Evolutionary conservation across 2,329 filamentous ascomycete genomes (phyloP), one percentile per base, ranked within the genome.

Genomic region (Botrytis squamosa): DNA sequence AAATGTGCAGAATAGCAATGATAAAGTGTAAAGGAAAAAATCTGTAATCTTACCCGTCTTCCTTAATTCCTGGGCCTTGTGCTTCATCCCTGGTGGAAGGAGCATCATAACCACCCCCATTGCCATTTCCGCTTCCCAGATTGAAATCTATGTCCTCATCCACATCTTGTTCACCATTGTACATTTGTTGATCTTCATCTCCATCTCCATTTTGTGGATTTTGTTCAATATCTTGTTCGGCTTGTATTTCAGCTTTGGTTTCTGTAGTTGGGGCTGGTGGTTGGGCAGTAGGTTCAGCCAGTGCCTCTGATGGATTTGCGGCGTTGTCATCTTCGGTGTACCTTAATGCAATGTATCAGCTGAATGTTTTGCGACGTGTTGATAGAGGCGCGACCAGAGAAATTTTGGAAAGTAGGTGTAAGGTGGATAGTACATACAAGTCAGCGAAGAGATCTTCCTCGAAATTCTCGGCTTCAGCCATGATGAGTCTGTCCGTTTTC

Each of bases 381-480:
- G 49, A 36, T 38, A 36, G 22, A 65, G n/a, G 59, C 52, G 69
- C 44, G 33, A 71, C 57, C 59, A 36, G 12, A 25, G 33, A 38
- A 33, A 49, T 38, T 25, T 40, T 55, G 65, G 38, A 36, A n/a
- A 64, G 29, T 38, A 52, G 55, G 29, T 49, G n/a, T 16, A 14
- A 36, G 18, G 25, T 42, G 33, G 36, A 33, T 64, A 25, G 62
- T 73, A 88, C 93, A 85, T 86, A 97, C 94, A 97, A 89, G 85
- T 97, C 95, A 80, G 94, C 94, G 84, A 97, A 97, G 84, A 97
- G 92, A 87, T 97, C 94, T 81, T 97, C 95, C 79, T 97, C 94
- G 78, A 94, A 91, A 78, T 93, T 93, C 81, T 95, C 93, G 71
- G 88, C 86, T 80, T 96, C 93, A 66, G 93, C 90, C 93, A 95